Evolutionary conservation across 2,329 filamentous ascomycete species (phyloP), one percentile per base, ranked within the genome.

Genomic region (Aspergillus tubingensis): DNA sequence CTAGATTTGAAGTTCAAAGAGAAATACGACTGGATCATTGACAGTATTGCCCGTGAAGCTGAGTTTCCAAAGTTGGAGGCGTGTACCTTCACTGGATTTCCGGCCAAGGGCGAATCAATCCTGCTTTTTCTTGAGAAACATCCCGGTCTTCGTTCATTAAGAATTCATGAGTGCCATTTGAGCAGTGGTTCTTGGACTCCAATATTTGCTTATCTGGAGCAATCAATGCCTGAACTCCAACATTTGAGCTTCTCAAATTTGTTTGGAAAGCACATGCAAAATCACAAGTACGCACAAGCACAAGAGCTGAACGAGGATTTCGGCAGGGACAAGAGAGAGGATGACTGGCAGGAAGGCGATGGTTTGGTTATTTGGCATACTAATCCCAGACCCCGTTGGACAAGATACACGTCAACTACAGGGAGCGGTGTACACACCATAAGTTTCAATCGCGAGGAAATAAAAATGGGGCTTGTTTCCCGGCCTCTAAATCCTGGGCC

Each of bases 161-260:
- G 15, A 15, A 6, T 54, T 19, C 57, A 59, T 8, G 27, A 50
- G 21, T 54, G 57, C 49, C n/a, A 3, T 17, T 30, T 59, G 30
- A 59, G 39, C 19, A 10, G 27, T 17, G 51, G 57, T 2, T 59
- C 57, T 43, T 59, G 57, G 57, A 50, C 39, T 15, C 57, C 51
- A 8, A 55, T 59, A n/a, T 39, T 57, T n/a, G 10, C 32, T 47
- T 6, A 50, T 51, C 5, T 57, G 41, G 41, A 43, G 8, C 3
- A 36, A 19, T 56, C 53, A 10, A 56, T 56, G 53, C 25, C 53
- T 13, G 27, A 8, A 7, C 41, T 56, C 3, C 19, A 21, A 21
- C 19, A 21, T 21, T 21, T 21, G 19, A 21, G 19, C 19, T 21
- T 21, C 19, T 21, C 19, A 21, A 21, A 21, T 21, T 21, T 21